Percentiles rank a stretch among this genome's conserved stretches.
These are phyloP conservation scores for Fermentozyma sake DNA, from an alignment of 1,139 yeast species.

Conservation along the genomic window DNA sequence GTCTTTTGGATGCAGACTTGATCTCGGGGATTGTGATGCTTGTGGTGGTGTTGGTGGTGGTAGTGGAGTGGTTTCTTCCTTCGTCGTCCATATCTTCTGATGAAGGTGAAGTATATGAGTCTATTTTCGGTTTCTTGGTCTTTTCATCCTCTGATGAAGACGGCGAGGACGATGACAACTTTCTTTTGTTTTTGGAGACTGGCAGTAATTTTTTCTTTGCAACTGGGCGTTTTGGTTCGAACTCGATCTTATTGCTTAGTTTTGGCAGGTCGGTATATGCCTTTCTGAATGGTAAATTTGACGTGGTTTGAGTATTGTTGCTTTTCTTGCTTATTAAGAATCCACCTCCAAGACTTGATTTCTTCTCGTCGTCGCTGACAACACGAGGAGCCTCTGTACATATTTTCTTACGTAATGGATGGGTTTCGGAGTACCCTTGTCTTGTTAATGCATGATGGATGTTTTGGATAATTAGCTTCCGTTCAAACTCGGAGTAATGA, in stretches of 20 bases:
- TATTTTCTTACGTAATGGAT: constrained; percentile 39
- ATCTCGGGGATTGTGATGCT: constrained; percentile 2
- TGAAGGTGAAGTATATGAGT: constrained; percentile 15
- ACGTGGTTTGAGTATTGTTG: not conserved
- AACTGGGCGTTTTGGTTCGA: too few species aligned
- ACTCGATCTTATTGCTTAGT: constrained; percentile 4
- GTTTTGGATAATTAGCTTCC: constrained; percentile 29
- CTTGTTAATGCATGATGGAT: constrained; percentile 39
- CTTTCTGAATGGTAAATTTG: constrained; percentile 12
- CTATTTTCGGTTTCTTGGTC: constrained; percentile 11
- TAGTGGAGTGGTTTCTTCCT: constrained; percentile 1
- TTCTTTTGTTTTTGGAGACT: constrained; percentile 8
- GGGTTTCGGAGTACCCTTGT: constrained; percentile 42
- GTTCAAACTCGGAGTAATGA: constrained; percentile 29
- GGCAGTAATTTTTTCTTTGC: not conserved
- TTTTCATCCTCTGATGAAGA: constrained; percentile 18
- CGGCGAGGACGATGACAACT: constrained; percentile 13
- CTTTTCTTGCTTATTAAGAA: constrained; percentile 9
- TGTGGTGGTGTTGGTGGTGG: not conserved
- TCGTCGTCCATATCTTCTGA: constrained; percentile 12
- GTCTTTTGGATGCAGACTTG: constrained; percentile 15
- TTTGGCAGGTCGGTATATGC: constrained; percentile 20
- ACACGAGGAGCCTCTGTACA: constrained; percentile 13
- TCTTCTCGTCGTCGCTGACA: constrained; percentile 9
- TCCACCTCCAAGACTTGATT: constrained; percentile 20